Base-by-base conservation (phyloP, 176 grass and related monocot genomes). In the Coix lacrymajobi region DNA sequence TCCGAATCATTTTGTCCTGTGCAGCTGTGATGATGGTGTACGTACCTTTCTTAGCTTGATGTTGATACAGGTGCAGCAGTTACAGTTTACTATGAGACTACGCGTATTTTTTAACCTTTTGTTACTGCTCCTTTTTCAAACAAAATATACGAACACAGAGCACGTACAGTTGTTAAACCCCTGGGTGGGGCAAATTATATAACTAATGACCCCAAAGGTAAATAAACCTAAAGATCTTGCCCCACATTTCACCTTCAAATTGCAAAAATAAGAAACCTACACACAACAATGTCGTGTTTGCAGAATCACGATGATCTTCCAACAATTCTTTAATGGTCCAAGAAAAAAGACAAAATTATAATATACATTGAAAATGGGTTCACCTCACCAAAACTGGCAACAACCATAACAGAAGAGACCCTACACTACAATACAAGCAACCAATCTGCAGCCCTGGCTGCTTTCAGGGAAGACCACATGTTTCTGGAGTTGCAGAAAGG, bases 401-500 rank as follows among this genome's bases (percentile, higher is more conserved):
- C 79, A 41, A 41, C 79, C 31, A 75, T 66, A 69, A 74, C 58
- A 65, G 43, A 80, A 61, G 79, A 81, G 85, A 76, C 37, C 78
- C 38, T 62, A 51, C 64, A 25, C 36, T 29, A 38, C 81, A 79
- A 79, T n/a, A 38, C 81, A 79, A 79, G 75, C 68, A 84, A 79
- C 39, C 58, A 84, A 84, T 34, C n/a, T 29, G 40, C 81, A 31
- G 4, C 19, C 36, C 17, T 69, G 73, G 73, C 86, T 62, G 46
- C 38, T 68, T 84, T 80, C 22, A 67, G 24, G 75, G 51, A 63
- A 81, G 82, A 49, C 87, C 87, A 80, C 82, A 81, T 81, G 82
- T 56, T 67, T 68, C n/a, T 7, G 54, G 62, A 62, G 76, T 81
- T 11, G 77, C 19, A 76, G 16, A 70, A 80, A 85, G 70, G 58